Conservation (phyloP, 2,329 filamentous ascomycete species). For the Hypoxylon sp. region DNA sequence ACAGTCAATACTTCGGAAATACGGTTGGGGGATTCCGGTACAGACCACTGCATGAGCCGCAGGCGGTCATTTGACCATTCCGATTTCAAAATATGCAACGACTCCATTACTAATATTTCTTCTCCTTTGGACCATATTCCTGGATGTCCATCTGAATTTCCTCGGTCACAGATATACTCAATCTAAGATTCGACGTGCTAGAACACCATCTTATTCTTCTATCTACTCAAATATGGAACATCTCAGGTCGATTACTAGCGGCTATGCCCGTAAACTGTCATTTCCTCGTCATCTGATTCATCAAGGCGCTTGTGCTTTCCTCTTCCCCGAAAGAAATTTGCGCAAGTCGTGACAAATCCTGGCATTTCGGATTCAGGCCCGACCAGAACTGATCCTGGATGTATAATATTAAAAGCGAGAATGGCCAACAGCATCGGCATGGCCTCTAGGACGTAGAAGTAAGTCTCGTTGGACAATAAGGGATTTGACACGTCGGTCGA, state of each 20-base stretch:
- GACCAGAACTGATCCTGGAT: conserved; percentile 54
- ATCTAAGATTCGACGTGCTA: neutral
- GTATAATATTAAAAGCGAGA: conserved; percentile 55
- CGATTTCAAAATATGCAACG: neutral
- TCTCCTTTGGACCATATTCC: neutral
- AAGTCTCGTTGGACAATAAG: conserved; percentile 50
- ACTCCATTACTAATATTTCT: neutral
- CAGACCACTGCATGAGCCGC: neutral
- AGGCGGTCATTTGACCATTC: neutral
- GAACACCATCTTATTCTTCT: neutral
- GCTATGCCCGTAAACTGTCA: conserved; percentile 19
- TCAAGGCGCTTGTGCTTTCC: conserved; percentile 18
- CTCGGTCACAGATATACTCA: neutral
- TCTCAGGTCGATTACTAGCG: neutral
- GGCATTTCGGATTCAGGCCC: conserved; percentile 42
- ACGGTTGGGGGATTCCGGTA: conserved; percentile 32
- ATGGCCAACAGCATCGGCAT: conserved; percentile 58
- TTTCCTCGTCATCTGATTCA: conserved; percentile 29
- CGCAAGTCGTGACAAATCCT: conserved; percentile 36
- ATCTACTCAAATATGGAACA: neutral
- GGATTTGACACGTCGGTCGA: conserved; percentile 52
- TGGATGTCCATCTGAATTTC: neutral
- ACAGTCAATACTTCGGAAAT: neutral
- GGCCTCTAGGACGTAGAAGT: conserved; percentile 57
- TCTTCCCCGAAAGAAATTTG: conserved; percentile 23